Conservation (phyloP, 2,329 filamentous ascomycete species). For the Aureobasidium sp. region DNA sequence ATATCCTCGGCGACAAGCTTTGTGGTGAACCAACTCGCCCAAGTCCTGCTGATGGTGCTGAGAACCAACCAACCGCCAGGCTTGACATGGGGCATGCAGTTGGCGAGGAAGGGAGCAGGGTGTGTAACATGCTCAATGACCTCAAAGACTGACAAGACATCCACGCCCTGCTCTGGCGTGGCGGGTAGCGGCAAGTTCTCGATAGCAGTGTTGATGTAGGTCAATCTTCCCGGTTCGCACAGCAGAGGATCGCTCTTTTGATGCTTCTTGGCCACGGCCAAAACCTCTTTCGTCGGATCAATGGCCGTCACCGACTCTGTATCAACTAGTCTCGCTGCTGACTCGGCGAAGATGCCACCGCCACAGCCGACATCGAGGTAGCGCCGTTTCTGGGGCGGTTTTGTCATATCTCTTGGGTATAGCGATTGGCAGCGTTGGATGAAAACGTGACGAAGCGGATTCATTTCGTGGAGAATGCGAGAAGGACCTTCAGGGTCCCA, state of each 20-base stretch:
- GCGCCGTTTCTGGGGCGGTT: conserved; percentile 42
- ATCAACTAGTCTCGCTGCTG: conserved; percentile 60
- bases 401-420: conserved; percentile 12
- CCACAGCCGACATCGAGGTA: conserved; percentile 94
- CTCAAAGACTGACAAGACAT: conserved; percentile 84
- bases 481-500: conserved; percentile 95
- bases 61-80: conserved; percentile 91
- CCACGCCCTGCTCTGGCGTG: conserved; percentile 46
- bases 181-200: conserved; percentile 52
- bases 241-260: conserved; percentile 67
- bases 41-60: conserved; percentile 86
- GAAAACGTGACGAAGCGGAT: conserved; percentile 91
- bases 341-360: conserved; percentile 93
- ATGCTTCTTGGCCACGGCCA: conserved; percentile 69
- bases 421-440: conserved; percentile 60
- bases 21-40: conserved; percentile 84
- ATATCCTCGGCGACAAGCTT: conserved; percentile 88
- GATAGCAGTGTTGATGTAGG: conserved; percentile 69
- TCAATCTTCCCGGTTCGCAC: conserved; percentile 47
- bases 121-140: conserved; percentile 87
- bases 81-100: conserved; percentile 66
- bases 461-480: conserved; percentile 92
- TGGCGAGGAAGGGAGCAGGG: conserved; percentile 65
- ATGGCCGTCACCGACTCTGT: conserved; percentile 65
- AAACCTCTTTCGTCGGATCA: conserved; percentile 67